A percentile compares a stretch with the other conserved stretches of the same genome.
These are phyloP conservation scores for Kockovaella imperatae DNA, from an alignment of 768 basidiomycete genomes.

Conservation along the genomic window DNA sequence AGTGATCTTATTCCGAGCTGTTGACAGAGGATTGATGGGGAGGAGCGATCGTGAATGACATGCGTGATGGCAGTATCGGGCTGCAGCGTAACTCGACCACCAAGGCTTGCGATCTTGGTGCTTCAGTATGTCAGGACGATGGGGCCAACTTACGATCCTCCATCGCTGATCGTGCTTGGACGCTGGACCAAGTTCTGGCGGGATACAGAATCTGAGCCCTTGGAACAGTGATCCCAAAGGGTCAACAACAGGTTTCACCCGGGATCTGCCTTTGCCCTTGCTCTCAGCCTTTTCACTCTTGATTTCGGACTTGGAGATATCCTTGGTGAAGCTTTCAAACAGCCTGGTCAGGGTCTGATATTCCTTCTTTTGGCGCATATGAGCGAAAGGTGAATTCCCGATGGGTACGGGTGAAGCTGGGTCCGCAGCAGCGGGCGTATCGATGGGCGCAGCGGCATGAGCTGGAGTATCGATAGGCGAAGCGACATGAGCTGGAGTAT, in stretches of 20 bases:
- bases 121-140: too few species aligned
- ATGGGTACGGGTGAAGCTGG: constrained; percentile 25
- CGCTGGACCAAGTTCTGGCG: constrained; percentile 15
- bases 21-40: constrained; percentile 13
- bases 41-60: constrained; percentile 24
- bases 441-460: constrained; percentile 19
- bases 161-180: constrained; percentile 22
- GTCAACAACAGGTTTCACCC: neutral
- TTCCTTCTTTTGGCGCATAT: constrained; percentile 17
- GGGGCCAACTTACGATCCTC: constrained; percentile 20
- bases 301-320: constrained; percentile 4
- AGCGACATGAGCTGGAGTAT: neutral
- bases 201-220: constrained; percentile 26
- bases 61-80: constrained; percentile 36
- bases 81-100: constrained; percentile 22
- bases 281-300: neutral
- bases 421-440: constrained; percentile 19
- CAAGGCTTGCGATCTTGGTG: constrained; percentile 26
- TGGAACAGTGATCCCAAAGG: constrained; percentile 22
- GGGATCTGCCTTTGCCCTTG: neutral
- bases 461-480: neutral
- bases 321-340: constrained; percentile 22
- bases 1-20: constrained; percentile 21
- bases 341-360: constrained; percentile 18
- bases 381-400: constrained; percentile 9